Evolutionary conservation across 345 rosid genomes (phyloP).

Genomic region (Leavenworthia alabamica): DNA sequence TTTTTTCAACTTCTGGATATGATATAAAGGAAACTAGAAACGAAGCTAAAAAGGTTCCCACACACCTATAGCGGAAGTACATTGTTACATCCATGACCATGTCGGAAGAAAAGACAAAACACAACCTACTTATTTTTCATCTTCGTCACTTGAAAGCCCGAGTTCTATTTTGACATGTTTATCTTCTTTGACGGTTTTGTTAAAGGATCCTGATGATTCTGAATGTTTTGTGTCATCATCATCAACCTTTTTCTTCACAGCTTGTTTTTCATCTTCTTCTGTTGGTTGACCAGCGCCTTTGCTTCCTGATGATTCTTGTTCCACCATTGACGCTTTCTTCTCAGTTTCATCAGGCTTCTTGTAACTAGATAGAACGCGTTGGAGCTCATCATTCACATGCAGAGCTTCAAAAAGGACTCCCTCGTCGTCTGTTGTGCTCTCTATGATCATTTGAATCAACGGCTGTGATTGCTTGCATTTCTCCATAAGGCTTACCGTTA

Average conservation of each 20-base stretch:
- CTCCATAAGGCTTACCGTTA: conserved; percentile 57
- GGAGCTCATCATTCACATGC: conserved; percentile 65
- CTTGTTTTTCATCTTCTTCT: neutral
- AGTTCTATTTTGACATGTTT: conserved; percentile 28
- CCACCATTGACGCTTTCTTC: conserved; percentile 13
- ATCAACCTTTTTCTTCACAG: neutral
- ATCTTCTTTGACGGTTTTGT: conserved; percentile 11
- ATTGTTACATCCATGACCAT: conserved; percentile 4
- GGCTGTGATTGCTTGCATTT: conserved; percentile 73
- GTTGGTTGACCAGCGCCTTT: conserved; percentile 16
- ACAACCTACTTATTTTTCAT: conserved; percentile 21
- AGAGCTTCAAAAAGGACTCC: conserved; percentile 72
- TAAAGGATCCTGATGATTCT: conserved; percentile 18
- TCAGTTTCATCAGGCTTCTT: conserved; percentile 13
- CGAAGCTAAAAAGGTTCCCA: conserved; percentile 9
- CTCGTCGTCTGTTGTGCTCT: conserved; percentile 67
- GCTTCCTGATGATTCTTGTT: conserved; percentile 26
- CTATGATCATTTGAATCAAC: conserved; percentile 59
- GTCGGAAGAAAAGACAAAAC: neutral
- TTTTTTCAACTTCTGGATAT: too few species aligned
- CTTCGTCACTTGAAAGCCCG: conserved; percentile 31
- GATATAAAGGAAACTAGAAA: neutral
- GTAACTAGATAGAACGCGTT: conserved; percentile 40
- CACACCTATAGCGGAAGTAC: neutral
- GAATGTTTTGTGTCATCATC: neutral